Conservation (phyloP, 176 grass and related monocot genomes). For the Paspalum notatum region DNA sequence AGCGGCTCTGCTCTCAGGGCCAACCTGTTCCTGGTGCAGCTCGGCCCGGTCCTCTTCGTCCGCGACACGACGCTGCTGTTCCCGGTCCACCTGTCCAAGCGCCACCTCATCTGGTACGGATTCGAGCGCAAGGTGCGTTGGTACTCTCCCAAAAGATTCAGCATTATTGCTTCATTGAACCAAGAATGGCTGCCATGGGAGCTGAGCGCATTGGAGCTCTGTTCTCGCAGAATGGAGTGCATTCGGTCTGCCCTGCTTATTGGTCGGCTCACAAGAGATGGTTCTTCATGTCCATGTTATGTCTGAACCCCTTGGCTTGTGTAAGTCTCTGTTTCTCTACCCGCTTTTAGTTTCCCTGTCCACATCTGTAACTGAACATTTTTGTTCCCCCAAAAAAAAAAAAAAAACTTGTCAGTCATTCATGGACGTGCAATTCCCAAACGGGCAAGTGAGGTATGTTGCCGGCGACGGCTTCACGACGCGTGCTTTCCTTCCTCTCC, state of each 20-base stretch:
- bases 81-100: slow-evolving; percentile 72
- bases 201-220: not conserved
- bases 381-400: too few species aligned
- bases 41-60: slow-evolving; percentile 68
- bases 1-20: slow-evolving; percentile 3
- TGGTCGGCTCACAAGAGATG: slow-evolving; percentile 68
- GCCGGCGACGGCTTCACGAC: slow-evolving; percentile 57
- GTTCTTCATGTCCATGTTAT: slow-evolving; percentile 79
- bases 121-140: slow-evolving; percentile 64
- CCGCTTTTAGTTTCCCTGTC: not conserved
- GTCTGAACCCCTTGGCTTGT: slow-evolving; percentile 63
- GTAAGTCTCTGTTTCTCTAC: slow-evolving; percentile 20
- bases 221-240: slow-evolving; percentile 59
- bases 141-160: not conserved
- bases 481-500: slow-evolving; percentile 43
- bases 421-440: slow-evolving; percentile 73
- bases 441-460: slow-evolving; percentile 63
- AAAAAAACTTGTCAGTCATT: slow-evolving; percentile 51
- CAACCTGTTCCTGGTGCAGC: slow-evolving; percentile 64
- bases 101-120: slow-evolving; percentile 77
- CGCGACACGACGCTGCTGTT: slow-evolving; percentile 65
- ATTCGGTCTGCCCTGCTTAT: slow-evolving; percentile 70
- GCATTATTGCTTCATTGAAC: not conserved
- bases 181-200: not conserved
- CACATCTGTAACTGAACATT: slow-evolving; percentile 10